phyloP scores from a whole-genome alignment of 139 green algal genomes.

The Tetradesmus lagerheimii region DNA sequence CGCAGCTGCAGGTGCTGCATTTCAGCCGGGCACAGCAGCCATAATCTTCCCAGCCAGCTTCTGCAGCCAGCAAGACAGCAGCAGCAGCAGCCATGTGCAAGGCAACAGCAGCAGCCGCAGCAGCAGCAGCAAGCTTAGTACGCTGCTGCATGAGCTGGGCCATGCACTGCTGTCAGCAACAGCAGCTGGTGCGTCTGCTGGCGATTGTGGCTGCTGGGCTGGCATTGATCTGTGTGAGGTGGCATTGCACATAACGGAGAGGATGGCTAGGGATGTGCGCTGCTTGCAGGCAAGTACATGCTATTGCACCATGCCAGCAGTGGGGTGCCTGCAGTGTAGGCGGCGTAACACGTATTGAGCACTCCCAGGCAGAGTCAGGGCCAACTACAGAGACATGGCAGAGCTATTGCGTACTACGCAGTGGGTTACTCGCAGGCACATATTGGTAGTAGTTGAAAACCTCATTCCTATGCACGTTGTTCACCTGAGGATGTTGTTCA shows the following conservation, averaged over 20 bases:
- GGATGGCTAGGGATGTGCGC: neutral
- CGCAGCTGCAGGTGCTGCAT: neutral
- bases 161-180: conserved; percentile 11
- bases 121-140: neutral
- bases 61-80: neutral
- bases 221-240: neutral
- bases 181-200: neutral
- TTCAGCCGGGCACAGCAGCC: neutral
- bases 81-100: neutral
- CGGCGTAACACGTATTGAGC: no score
- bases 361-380: no score
- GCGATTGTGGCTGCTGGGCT: neutral
- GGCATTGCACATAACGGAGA: neutral
- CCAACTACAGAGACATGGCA: no score
- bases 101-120: neutral
- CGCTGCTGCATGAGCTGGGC: conserved; percentile 12
- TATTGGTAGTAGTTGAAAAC: no score
- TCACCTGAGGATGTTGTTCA: no score
- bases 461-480: no score
- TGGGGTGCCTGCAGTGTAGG: no score
- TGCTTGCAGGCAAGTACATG: neutral
- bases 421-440: no score
- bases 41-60: neutral
- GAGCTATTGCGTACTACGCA: no score
- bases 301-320: no score